Evolutionary conservation across 2,329 filamentous ascomycete species (phyloP).

Genomic region (Cordyceps militaris): DNA sequence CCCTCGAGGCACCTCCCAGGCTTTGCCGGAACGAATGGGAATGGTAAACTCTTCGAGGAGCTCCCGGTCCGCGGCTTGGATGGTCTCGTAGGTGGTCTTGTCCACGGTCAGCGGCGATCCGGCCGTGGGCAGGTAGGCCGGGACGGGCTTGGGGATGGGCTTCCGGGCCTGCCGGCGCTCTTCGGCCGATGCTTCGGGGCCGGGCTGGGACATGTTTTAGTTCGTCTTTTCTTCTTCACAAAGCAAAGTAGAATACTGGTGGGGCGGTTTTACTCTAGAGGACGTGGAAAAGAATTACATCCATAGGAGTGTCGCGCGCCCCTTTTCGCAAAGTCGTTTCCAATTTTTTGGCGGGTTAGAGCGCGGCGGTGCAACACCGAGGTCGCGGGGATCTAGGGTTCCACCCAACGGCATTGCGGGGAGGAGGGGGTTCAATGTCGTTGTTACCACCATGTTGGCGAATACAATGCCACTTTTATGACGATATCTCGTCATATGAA

Average conservation of each 20-base stretch:
- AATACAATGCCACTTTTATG: neutral
- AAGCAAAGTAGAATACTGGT: neutral
- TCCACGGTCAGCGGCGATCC: constrained; percentile 40
- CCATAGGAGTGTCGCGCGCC: neutral
- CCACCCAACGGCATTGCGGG: constrained; percentile 6
- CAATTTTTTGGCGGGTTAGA: neutral
- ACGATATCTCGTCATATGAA: neutral
- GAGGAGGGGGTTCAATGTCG: neutral
- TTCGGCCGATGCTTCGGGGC: constrained; percentile 19
- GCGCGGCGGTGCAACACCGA: constrained; percentile 7
- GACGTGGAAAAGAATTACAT: neutral
- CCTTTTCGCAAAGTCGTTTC: neutral
- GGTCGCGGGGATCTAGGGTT: constrained; percentile 1
- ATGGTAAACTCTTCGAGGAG: constrained; percentile 50
- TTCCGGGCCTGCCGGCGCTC: constrained; percentile 36
- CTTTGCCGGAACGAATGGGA: constrained; percentile 65
- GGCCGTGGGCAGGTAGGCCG: constrained; percentile 39
- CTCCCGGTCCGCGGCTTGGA: constrained; percentile 42
- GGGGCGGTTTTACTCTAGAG: neutral
- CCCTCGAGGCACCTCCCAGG: constrained; percentile 64
- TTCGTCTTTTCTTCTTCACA: neutral
- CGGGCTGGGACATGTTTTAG: constrained; percentile 6
- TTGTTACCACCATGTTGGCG: neutral
- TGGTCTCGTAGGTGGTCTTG: constrained; percentile 48
- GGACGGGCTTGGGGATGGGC: constrained; percentile 40